These are phyloP conservation scores for Vinca minor DNA, from an alignment of 257 asterid genomes.

Conservation along the genomic window DNA sequence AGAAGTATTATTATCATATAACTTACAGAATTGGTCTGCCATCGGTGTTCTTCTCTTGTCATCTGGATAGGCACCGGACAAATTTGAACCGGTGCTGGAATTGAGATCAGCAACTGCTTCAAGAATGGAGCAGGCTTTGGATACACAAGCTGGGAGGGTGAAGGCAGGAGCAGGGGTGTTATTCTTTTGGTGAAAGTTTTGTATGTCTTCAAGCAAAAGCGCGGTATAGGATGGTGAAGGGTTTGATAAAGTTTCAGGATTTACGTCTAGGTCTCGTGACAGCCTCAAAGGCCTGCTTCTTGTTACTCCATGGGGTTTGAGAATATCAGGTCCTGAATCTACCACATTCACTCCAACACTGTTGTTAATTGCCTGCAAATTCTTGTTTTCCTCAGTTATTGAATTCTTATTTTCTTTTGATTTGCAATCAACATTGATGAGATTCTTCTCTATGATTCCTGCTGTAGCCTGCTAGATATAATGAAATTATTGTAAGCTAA, in stretches of 20 bases:
- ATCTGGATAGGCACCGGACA: conserved; percentile 29
- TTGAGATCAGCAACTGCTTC: conserved; percentile 98
- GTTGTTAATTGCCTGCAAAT: conserved; percentile 8
- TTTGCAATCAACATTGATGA: conserved; percentile 2
- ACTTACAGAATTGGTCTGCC: conserved; percentile 24
- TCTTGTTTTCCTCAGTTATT: conserved; percentile 17
- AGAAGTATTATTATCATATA: conserved; percentile 16
- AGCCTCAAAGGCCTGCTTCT: conserved; percentile 67
- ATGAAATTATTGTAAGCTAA: not conserved
- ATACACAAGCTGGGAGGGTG: conserved; percentile 67
- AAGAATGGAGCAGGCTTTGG: conserved; percentile 82
- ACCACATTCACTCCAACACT: conserved; percentile 43
- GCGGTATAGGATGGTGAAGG: conserved; percentile 68
- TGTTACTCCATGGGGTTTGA: conserved; percentile 27
- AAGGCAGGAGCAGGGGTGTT: conserved; percentile 24
- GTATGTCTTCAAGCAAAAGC: conserved; percentile 78
- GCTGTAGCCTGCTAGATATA: conserved; percentile 21
- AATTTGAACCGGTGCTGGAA: conserved; percentile 51
- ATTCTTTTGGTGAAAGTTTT: conserved; percentile 84
- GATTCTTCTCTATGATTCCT: conserved; percentile 10
- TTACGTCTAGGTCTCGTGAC: conserved; percentile 66
- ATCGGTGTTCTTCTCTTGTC: conserved; percentile 31
- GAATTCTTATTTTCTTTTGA: conserved; percentile 26
- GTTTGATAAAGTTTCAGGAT: conserved; percentile 46
- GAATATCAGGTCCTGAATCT: conserved; percentile 37